Base-by-base conservation (phyloP, 208 protist genomes). In the Zelonia costaricensis region DNA sequence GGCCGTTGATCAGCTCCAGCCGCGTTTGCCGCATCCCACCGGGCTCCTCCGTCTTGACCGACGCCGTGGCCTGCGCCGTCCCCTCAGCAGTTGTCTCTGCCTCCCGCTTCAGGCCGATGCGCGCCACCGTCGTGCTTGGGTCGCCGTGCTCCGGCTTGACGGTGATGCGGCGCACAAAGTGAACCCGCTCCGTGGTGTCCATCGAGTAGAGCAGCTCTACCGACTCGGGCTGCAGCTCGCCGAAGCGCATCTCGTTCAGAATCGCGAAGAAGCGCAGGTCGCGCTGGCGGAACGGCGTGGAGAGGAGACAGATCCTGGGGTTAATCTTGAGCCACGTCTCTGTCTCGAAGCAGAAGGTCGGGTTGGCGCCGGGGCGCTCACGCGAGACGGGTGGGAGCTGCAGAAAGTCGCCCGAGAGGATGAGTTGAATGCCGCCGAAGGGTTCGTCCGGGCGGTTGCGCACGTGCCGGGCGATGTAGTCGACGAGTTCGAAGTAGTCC, bases 391-490 rank as follows among this genome's bases (percentile, higher is more conserved):
- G 91, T 2, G 88, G 86, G 38, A 98, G 76, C 78, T 98, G 92
- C 10, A 97, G 76, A 60, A 98, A 98, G 62, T 98, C 94, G 20
- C 94, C 94, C 4, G 81, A 93, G 36, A 97, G 69, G 36, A 98
- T 78, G 10, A 98, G 57, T 76, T 97, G 94, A 44, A 98, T 91
- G 42, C 92, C 94, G 28, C 94, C 94, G 68, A 98, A 97, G 4
- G 93, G 83, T 43, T 72, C 73, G 18, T 62, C 36, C 6, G 30
- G 59, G 12, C 48, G 60, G 27, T 80, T 72, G 56, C 90, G 88
- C 42, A 96, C 74, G 12, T 60, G 52, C 0, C 86, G 80, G 10
- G 86, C 90, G 5, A 88, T 63, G 49, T 81, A 81, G 54, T 98
- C 92, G 0, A 97, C 61, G 12, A 86, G 33, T 43, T 91, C 84